phyloP scores from a whole-genome alignment of 2,329 filamentous ascomycete genomes.

The Bipolaris gigantea region DNA sequence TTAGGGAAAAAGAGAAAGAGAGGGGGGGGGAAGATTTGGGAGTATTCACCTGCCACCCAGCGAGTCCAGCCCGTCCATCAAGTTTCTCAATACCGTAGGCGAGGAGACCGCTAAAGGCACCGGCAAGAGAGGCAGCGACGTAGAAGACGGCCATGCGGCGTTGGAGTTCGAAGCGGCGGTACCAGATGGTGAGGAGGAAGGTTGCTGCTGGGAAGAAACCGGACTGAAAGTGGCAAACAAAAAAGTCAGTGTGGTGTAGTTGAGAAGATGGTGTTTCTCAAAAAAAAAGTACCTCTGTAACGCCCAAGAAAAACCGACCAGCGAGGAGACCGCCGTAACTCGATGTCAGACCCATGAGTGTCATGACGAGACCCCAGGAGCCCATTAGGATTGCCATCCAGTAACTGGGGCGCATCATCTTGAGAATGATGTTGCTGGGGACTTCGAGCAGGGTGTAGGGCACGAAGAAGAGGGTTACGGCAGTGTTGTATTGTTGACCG shows the following conservation, averaged over 20 bases:
- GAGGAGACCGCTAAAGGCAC: slow-evolving; percentile 42
- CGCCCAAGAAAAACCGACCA: slow-evolving; percentile 49
- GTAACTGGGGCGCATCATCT: slow-evolving; percentile 45
- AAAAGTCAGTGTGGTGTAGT: slow-evolving; percentile 13
- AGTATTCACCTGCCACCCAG: slow-evolving; percentile 28
- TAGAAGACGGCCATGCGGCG: slow-evolving; percentile 44
- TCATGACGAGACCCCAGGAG: slow-evolving; percentile 48
- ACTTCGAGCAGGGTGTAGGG: slow-evolving; percentile 46
- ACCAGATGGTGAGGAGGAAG: slow-evolving; percentile 42
- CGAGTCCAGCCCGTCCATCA: slow-evolving; percentile 29
- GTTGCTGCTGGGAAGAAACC: slow-evolving; percentile 68
- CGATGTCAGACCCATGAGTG: slow-evolving; percentile 49
- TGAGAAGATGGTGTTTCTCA: background rate
- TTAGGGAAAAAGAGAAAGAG: background rate
- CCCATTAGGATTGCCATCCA: slow-evolving; percentile 49
- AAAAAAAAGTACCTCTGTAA: slow-evolving; percentile 39
- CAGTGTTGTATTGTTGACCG: slow-evolving; percentile 45
- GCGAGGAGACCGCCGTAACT: slow-evolving; percentile 54
- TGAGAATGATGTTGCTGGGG: slow-evolving; percentile 48
- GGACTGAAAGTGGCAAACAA: slow-evolving; percentile 40
- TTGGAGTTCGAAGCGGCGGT: slow-evolving; percentile 40
- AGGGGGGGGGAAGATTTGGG: no score
- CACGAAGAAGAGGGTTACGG: slow-evolving; percentile 47
- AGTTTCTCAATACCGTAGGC: slow-evolving; percentile 41
- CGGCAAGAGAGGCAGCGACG: slow-evolving; percentile 37